Conservation (phyloP, 2,329 filamentous ascomycete genomes). For the Dactylellina parvicollis region DNA sequence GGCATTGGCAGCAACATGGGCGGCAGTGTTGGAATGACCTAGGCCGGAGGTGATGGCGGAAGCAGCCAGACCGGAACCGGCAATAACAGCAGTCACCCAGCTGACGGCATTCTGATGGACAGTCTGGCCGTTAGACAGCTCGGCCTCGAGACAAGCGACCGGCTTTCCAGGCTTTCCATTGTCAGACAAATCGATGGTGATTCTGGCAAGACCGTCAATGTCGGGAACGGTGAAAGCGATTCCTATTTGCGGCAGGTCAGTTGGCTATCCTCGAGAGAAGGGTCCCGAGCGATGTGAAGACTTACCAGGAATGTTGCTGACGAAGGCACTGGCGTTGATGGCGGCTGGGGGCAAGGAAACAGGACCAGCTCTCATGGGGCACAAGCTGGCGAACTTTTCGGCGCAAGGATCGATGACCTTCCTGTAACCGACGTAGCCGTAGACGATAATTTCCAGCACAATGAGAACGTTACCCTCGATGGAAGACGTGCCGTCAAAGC, state of each 20-base stretch:
- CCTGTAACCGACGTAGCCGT: constrained; percentile 78
- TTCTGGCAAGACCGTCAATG: constrained; percentile 83
- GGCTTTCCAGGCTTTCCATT: constrained; percentile 64
- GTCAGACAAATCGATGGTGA: constrained; percentile 79
- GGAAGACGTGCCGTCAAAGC: constrained; percentile 82
- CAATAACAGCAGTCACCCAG: constrained; percentile 88
- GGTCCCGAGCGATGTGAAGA: constrained; percentile 25
- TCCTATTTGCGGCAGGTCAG: constrained; percentile 60
- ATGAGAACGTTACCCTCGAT: constrained; percentile 84
- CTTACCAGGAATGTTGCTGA: constrained; percentile 74
- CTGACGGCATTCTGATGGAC: constrained; percentile 88
- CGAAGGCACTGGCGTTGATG: constrained; percentile 67
- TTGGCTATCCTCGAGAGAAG: background rate
- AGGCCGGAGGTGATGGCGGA: constrained; percentile 90
- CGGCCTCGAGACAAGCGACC: constrained; percentile 86
- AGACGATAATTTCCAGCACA: constrained; percentile 79
- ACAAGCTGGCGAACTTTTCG: constrained; percentile 75
- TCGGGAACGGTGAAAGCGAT: constrained; percentile 92
- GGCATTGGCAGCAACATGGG: constrained; percentile 91
- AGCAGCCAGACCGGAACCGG: constrained; percentile 81
- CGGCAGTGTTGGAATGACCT: constrained; percentile 91
- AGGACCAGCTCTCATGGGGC: constrained; percentile 87
- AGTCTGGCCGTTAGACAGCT: constrained; percentile 89
- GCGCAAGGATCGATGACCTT: constrained; percentile 79
- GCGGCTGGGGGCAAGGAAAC: constrained; percentile 80